Conservation (phyloP, 176 grass and related monocot species). For the Panicum miliaceum region DNA sequence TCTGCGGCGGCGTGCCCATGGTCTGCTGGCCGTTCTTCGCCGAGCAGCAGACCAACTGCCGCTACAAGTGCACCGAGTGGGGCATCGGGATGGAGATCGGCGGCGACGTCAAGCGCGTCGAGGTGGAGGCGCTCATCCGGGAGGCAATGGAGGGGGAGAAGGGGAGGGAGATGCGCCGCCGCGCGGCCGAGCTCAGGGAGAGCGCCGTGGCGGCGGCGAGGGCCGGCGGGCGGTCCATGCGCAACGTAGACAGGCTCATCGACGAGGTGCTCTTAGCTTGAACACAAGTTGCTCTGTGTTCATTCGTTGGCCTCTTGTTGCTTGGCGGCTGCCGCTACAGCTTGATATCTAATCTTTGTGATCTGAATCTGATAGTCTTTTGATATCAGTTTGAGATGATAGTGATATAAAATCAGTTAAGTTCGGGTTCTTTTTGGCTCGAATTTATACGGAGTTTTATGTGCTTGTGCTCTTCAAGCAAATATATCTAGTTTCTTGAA, state of each 20-base stretch:
- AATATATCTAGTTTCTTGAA: no score
- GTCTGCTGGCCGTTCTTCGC: slow-evolving; percentile 68
- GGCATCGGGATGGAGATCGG: slow-evolving; percentile 52
- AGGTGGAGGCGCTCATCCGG: slow-evolving; percentile 40
- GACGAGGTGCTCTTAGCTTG: slow-evolving; percentile 24
- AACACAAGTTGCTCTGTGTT: neutral
- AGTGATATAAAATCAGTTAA: no score
- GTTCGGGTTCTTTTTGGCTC: no score
- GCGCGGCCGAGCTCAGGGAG: neutral
- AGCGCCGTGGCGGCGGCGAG: slow-evolving; percentile 22
- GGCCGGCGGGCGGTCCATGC: slow-evolving; percentile 17
- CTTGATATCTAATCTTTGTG: no score
- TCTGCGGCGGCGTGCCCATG: slow-evolving; percentile 53
- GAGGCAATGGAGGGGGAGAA: slow-evolving; percentile 50
- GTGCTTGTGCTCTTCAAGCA: no score
- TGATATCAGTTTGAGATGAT: no score
- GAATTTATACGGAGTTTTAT: no score
- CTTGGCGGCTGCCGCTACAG: no score
- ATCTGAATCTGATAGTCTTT: no score
- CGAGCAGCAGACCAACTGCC: slow-evolving; percentile 69
- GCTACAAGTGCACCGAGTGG: slow-evolving; percentile 60
- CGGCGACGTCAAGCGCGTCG: slow-evolving; percentile 17
- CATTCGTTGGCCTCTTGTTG: no score
- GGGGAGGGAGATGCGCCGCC: slow-evolving; percentile 26
- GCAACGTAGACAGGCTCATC: slow-evolving; percentile 43